phyloP scores from a whole-genome alignment of 2,329 filamentous ascomycete genomes.

The Fusarium udum region DNA sequence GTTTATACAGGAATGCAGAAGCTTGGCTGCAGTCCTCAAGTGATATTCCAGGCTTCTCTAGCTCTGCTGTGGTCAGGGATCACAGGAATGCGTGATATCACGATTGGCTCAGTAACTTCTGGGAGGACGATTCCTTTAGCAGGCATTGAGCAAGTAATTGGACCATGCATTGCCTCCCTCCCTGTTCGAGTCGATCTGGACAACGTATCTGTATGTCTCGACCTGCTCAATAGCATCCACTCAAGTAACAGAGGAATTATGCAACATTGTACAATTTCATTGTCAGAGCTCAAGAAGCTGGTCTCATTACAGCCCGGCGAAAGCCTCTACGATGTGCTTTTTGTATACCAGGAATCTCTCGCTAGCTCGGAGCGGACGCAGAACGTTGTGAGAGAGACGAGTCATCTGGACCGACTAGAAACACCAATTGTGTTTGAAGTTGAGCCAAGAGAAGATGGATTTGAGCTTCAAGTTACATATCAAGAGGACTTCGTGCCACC shows the following conservation, averaged over 20 bases:
- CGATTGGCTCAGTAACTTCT: slow-evolving; percentile 83
- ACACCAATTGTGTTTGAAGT: slow-evolving; percentile 81
- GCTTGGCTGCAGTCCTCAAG: slow-evolving; percentile 69
- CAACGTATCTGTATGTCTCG: slow-evolving; percentile 60
- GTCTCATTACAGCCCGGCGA: slow-evolving; percentile 64
- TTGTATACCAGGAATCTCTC: slow-evolving; percentile 85
- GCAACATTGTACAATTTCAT: slow-evolving; percentile 68
- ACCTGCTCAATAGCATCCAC: slow-evolving; percentile 73
- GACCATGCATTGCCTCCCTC: slow-evolving; percentile 81
- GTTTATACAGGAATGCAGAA: slow-evolving; percentile 49
- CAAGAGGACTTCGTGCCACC: slow-evolving; percentile 60
- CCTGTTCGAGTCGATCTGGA: slow-evolving; percentile 74
- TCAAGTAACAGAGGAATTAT: slow-evolving; percentile 72
- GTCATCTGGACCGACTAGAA: slow-evolving; percentile 77
- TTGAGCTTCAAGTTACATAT: slow-evolving; percentile 58
- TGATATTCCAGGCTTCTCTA: slow-evolving; percentile 79
- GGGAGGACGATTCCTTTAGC: slow-evolving; percentile 78
- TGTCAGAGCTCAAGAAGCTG: slow-evolving; percentile 74
- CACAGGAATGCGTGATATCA: slow-evolving; percentile 70
- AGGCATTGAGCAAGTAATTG: slow-evolving; percentile 77
- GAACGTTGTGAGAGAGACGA: slow-evolving; percentile 60
- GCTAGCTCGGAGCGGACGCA: slow-evolving; percentile 45
- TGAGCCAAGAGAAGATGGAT: slow-evolving; percentile 64
- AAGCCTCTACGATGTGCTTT: slow-evolving; percentile 77
- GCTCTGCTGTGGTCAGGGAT: slow-evolving; percentile 73